These are phyloP conservation scores for Neospermospora avenae DNA, from an alignment of 2,329 filamentous ascomycete genomes.

Conservation along the genomic window DNA sequence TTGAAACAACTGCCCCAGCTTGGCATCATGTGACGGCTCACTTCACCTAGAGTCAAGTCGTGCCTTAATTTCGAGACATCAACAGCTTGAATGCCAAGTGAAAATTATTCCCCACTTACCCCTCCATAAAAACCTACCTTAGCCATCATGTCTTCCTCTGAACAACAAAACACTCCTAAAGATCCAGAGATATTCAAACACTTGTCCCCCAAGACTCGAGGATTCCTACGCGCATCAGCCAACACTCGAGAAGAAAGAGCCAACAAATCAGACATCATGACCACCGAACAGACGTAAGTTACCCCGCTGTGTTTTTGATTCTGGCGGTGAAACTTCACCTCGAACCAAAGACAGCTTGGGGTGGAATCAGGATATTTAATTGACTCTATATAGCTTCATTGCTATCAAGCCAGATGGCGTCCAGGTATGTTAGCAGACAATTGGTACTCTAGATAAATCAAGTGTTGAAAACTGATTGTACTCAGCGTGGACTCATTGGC, in stretches of 20 bases:
- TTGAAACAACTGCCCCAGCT: not conserved
- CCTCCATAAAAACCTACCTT: slow-evolving; percentile 22
- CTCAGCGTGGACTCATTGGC: slow-evolving; percentile 90
- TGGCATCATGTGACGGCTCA: too few species aligned
- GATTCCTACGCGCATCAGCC: slow-evolving; percentile 37
- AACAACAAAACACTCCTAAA: slow-evolving; percentile 26
- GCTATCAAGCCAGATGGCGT: slow-evolving; percentile 99
- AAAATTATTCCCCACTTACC: slow-evolving; percentile 13
- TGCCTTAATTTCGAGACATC: not conserved
- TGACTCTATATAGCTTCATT: slow-evolving; percentile 75
- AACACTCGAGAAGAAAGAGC: slow-evolving; percentile 34
- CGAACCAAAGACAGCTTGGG: not conserved
- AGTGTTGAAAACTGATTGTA: slow-evolving; percentile 17
- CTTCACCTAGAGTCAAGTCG: too few species aligned
- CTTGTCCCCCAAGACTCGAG: slow-evolving; percentile 46
- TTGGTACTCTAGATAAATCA: not conserved
- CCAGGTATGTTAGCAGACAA: slow-evolving; percentile 65
- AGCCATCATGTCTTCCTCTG: too few species aligned
- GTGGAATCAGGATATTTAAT: slow-evolving; percentile 5
- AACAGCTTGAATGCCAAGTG: slow-evolving; percentile 1
- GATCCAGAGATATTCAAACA: slow-evolving; percentile 44
- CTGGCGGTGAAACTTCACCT: slow-evolving; percentile 27
- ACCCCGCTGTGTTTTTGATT: not conserved
- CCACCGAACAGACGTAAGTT: slow-evolving; percentile 79
- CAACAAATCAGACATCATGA: slow-evolving; percentile 53